Evolutionary conservation across 2,329 filamentous ascomycete species (phyloP), one percentile per base, ranked within the genome.

Genomic region (Penicillium sp.): DNA sequence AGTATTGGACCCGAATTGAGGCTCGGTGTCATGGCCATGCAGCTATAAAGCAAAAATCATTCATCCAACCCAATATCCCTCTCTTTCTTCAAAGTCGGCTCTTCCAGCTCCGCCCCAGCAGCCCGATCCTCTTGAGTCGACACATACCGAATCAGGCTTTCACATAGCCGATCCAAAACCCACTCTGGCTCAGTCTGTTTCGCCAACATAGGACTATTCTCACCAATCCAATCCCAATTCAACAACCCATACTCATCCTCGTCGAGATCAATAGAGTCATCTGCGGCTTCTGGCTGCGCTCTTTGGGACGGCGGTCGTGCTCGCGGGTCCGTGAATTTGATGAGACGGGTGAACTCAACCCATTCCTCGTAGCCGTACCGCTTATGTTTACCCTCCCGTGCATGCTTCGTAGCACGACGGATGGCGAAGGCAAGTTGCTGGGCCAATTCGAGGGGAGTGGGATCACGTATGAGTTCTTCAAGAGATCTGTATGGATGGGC

Each of bases 311-410:
- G 29, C 7, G 53, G 50, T n/a, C 51, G 40, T 14, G 72, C 62
- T 11, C 62, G 60, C 7, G 67, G 73, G 49, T 65, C 69, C 36
- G 72, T 81, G 59, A 86, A 86, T 2, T 82, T 77, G 36, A 96
- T 89, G 31, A 96, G 79, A 21, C 84, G 83, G 7, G 92, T 86
- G 63, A 90, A 94, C 77, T 90, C 89, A 0, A 88, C 88, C 92
- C 92, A 96, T 68, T 96, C 88, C 61, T 92, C 85, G 59, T 92
- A 97, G 0, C 78, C 80, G 69, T 96, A 97, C 50, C 80, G 81
- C 51, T 85, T 86, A 0, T 81, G 78, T 2, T 83, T 80, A 4
- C 79, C 72, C 42, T 77, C 71, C 16, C 83, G 81, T 32, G 89
- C 75, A 66, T 94, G 84, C 45, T 82, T 77, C 1, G 85, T 84